phyloP scores from a whole-genome alignment of 495 filamentous ascomycete species.

The Penicillium coffeae region DNA sequence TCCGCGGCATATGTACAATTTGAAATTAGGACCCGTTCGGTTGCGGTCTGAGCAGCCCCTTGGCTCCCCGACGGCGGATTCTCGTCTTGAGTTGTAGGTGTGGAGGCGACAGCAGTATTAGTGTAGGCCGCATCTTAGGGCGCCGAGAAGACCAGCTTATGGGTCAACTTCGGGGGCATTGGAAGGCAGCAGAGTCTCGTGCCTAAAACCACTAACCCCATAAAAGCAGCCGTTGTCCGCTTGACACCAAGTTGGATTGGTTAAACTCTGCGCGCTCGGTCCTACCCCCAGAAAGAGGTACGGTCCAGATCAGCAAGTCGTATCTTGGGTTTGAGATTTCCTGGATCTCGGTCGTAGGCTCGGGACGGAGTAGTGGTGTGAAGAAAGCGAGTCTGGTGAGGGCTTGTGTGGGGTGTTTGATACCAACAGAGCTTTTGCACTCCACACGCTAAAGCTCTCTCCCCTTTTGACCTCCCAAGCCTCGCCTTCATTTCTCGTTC shows the following conservation, averaged over 20 bases:
- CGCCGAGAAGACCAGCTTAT: not conserved
- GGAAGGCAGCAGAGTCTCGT: not conserved
- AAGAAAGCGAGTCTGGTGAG: too few relatives aligned
- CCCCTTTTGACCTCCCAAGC: conserved; percentile 3
- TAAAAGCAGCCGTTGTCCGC: not conserved
- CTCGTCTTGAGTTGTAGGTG: not conserved
- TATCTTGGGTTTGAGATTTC: too few relatives aligned
- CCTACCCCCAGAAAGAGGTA: not conserved
- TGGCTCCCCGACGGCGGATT: not conserved
- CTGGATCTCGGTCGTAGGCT: too few relatives aligned
- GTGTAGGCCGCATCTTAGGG: not conserved
- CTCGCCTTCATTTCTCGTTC: not conserved
- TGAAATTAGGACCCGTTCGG: conserved; percentile 9
- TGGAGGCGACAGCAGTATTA: not conserved
- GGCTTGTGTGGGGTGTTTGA: not conserved
- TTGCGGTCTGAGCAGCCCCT: conserved; percentile 6
- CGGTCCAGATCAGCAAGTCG: not conserved
- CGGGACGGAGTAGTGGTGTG: too few relatives aligned
- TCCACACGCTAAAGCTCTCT: not conserved
- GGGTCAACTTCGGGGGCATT: too few relatives aligned
- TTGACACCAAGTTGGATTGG: not conserved
- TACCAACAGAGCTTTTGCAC: not conserved
- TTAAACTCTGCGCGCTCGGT: conserved; percentile 6
- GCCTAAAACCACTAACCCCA: not conserved
- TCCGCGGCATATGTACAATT: conserved; percentile 15